phyloP scores from a whole-genome alignment of 176 grass and related monocot species.

The Coix lacrymajobi region DNA sequence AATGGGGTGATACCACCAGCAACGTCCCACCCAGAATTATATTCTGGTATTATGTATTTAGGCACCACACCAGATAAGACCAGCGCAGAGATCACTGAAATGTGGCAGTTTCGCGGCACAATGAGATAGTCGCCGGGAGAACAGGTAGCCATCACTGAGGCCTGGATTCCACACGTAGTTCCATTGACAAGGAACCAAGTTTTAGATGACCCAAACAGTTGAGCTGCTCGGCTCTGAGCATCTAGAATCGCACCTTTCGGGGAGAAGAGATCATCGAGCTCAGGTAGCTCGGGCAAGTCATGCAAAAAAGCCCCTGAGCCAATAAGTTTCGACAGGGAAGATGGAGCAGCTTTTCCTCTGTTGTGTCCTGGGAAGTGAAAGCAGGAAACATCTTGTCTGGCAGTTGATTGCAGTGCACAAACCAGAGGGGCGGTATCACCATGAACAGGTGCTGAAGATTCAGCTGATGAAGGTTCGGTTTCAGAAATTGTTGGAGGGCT shows the following conservation, averaged over 20 bases:
- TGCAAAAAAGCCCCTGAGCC: slow-evolving; percentile 39
- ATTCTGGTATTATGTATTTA: slow-evolving; percentile 83
- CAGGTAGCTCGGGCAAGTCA: slow-evolving; percentile 75
- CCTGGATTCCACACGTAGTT: slow-evolving; percentile 82
- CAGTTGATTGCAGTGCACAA: slow-evolving; percentile 59
- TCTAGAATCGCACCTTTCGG: slow-evolving; percentile 75
- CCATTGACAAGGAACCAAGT: slow-evolving; percentile 91
- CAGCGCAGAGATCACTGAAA: slow-evolving; percentile 75
- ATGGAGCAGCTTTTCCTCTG: slow-evolving; percentile 57
- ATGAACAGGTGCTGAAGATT: slow-evolving; percentile 14
- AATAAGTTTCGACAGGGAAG: slow-evolving; percentile 41
- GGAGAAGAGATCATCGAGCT: slow-evolving; percentile 80
- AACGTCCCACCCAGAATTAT: slow-evolving; percentile 75
- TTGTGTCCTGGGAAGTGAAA: slow-evolving; percentile 97
- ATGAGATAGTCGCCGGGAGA: slow-evolving; percentile 52
- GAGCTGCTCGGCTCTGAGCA: slow-evolving; percentile 50
- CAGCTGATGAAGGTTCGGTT: neutral
- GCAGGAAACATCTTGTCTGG: slow-evolving; percentile 56
- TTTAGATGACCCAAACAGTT: slow-evolving; percentile 63
- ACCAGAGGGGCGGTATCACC: slow-evolving; percentile 42
- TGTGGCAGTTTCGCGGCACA: slow-evolving; percentile 72
- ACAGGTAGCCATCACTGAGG: slow-evolving; percentile 87
- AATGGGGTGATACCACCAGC: slow-evolving; percentile 45
- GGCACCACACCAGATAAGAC: slow-evolving; percentile 63
- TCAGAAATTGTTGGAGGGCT: neutral